Base-by-base conservation (phyloP, 139 green algal species). In the Coelastrella sp. region DNA sequence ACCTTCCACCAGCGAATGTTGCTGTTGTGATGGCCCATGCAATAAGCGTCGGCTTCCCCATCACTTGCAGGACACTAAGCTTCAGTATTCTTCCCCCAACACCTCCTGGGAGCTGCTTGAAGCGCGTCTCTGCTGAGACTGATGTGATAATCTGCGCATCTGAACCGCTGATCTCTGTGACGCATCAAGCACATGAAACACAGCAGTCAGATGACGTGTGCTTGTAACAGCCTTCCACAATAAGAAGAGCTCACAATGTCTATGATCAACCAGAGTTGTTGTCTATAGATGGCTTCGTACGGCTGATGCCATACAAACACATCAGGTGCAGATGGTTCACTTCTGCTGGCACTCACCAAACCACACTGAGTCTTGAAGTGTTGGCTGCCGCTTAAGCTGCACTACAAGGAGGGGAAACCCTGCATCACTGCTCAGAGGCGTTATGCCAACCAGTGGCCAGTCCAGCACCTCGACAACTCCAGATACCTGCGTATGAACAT, bases 261-360 rank as follows among this genome's bases (percentile, higher is more conserved):
- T n/a, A n/a, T n/a, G n/a, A n/a, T n/a, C n/a, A n/a, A n/a, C n/a
- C n/a, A n/a, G n/a, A n/a, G n/a, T n/a, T n/a, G n/a, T n/a, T n/a
- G n/a, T n/a, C n/a, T n/a, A n/a, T n/a, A n/a, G n/a, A n/a, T n/a
- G n/a, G n/a, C n/a, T n/a, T n/a, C n/a, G n/a, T n/a, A n/a, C n/a
- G n/a, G n/a, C n/a, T n/a, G n/a, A n/a, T n/a, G n/a, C n/a, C n/a
- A n/a, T n/a, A n/a, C n/a, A n/a, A n/a, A n/a, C n/a, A n/a, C n/a
- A n/a, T n/a, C n/a, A n/a, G n/a, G n/a, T n/a, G n/a, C n/a, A n/a
- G n/a, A n/a, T n/a, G n/a, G n/a, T n/a, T n/a, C n/a, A n/a, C n/a
- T n/a, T n/a, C n/a, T n/a, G n/a, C n/a, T n/a, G n/a, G n/a, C 23
- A 50, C 72, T 80, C 7, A 80, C 72, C 72, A 80, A 17, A 80